These are phyloP conservation scores for Pyrus betulifolia DNA, from an alignment of 306 rosid species.

Conservation along the genomic window DNA sequence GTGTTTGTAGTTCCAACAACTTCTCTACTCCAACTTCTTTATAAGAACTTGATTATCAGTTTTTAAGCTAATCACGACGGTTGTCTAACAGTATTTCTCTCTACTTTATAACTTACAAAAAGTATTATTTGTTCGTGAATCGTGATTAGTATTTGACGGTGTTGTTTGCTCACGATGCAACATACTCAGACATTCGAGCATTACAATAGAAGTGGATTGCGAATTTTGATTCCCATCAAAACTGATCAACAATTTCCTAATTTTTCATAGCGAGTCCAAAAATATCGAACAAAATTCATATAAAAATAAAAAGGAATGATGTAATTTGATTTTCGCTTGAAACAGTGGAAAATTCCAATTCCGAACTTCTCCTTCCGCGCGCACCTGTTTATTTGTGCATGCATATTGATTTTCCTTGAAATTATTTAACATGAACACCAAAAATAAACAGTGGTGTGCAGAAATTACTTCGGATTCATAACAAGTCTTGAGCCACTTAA, in stretches of 20 bases:
- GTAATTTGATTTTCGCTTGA: no score
- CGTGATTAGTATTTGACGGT: background rate
- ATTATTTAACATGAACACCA: no score
- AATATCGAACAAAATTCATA: background rate
- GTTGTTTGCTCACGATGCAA: background rate
- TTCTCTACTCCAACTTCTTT: slow-evolving; percentile 4
- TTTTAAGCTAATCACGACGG: background rate
- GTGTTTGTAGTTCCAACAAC: background rate
- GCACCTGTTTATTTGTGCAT: no score
- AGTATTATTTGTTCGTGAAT: no score
- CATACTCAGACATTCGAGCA: background rate
- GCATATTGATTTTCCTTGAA: no score
- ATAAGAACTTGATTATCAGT: background rate
- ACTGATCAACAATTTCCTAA: background rate
- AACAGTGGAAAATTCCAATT: no score
- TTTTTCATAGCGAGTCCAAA: background rate
- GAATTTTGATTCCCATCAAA: background rate
- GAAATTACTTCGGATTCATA: no score
- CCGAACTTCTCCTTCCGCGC: no score
- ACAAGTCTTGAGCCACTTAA: no score
- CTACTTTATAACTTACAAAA: background rate
- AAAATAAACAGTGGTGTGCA: no score
- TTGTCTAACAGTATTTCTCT: background rate
- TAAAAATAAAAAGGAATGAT: no score
- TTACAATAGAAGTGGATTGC: background rate